phyloP scores from a whole-genome alignment of 306 rosid species.

The Castanospermum australe region DNA sequence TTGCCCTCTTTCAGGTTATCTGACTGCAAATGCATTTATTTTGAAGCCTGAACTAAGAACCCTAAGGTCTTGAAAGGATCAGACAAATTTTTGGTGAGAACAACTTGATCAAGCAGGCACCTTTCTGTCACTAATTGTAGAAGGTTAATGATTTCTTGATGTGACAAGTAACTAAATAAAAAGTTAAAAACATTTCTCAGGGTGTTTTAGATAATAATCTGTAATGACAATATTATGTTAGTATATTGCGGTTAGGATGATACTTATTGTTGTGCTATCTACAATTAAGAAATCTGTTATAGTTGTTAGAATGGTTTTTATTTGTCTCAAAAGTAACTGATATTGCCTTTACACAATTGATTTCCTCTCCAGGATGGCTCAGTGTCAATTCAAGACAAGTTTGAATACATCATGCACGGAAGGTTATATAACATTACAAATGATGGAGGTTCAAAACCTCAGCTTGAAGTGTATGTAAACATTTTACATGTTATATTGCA shows the following conservation, averaged over 20 bases:
- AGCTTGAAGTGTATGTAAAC: constrained; percentile 48
- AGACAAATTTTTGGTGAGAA: neutral
- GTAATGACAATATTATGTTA: neutral
- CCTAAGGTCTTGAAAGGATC: neutral
- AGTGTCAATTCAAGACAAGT: constrained; percentile 65
- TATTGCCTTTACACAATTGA: neutral
- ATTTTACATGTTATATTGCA: neutral
- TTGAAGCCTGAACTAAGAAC: neutral
- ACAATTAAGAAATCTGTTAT: neutral
- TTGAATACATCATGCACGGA: constrained; percentile 75
- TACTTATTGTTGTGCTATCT: neutral
- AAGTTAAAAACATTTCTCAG: neutral
- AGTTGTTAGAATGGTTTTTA: neutral
- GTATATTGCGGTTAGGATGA: neutral
- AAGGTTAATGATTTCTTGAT: neutral
- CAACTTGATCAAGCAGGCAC: neutral
- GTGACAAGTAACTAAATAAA: neutral
- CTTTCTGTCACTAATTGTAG: neutral
- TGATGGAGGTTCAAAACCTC: constrained; percentile 40
- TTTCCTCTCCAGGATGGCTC: constrained; percentile 45
- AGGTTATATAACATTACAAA: constrained; percentile 49
- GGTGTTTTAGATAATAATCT: neutral
- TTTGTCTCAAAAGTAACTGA: neutral
- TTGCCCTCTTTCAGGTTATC: neutral
- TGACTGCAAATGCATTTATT: neutral